Evolutionary conservation across 371 early-diverging fungal species (phyloP), one percentile per base, ranked within the genome.

Genomic region (Nematocida homosporus): DNA sequence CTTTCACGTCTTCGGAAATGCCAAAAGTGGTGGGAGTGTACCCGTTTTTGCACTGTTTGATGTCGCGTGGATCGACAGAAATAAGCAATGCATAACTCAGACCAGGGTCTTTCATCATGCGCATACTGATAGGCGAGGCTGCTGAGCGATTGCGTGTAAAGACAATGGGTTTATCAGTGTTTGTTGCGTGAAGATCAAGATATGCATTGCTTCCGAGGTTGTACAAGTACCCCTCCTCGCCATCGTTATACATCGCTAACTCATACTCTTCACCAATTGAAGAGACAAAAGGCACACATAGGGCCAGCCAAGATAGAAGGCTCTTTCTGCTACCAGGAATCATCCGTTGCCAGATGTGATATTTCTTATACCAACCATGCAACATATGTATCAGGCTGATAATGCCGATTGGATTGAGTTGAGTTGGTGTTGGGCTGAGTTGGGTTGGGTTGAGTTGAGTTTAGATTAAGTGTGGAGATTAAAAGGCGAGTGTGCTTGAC

Each of bases 151-250:
- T 37, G 20, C 40, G 20, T 6, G 30, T 48, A 16, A 38, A 20
- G 1, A 2, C 23, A 34, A 40, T 30, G 29, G 40, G 42, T 16
- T 29, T 34, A 23, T 8, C 18, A 18, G 30, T n/a, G 55, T 40
- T 55, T 8, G 6, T 10, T 3, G 1, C 42, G n/a, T 10, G 6
- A 8, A 68, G 35, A 18, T 42, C 8, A 27, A 68, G 5, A 34
- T 68, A 68, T 34, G 6, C 32, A 38, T 68, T 56, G 37, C 6
- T n/a, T 30, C 68, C 68, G 8, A 56, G 10, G 59, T 37, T 68
- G 48, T 32, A 68, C n/a, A 68, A 37, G 35, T 27, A 41, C 6
- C 68, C 68, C 51, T 23, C 5, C 6, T 8, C 55, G 41, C 51
- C 47, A 30, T 68, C 68, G 59, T 29, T 48, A 29, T 38, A 68